phyloP scores from a whole-genome alignment of 106 monocot species.

The Gastrodia elata region DNA sequence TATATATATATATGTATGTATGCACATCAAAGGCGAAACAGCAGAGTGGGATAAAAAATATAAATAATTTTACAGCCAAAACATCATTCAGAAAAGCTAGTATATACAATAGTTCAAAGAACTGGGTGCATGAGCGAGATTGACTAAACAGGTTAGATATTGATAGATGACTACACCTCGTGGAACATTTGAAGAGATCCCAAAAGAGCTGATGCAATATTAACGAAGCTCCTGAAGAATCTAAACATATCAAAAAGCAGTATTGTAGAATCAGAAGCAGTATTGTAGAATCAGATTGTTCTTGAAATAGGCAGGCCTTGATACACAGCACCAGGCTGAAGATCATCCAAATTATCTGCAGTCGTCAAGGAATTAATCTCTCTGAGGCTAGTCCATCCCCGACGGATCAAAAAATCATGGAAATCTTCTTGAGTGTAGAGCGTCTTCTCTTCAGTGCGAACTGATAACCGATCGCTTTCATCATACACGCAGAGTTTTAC shows the following conservation, averaged over 20 bases:
- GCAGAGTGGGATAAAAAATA: background rate
- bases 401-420: conserved; percentile 54
- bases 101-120: background rate
- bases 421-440: conserved; percentile 88
- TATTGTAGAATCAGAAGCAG: background rate
- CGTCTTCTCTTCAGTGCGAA: conserved; percentile 69
- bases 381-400: conserved; percentile 65
- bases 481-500: conserved; percentile 78
- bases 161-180: background rate
- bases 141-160: background rate
- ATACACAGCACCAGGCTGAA: conserved; percentile 61
- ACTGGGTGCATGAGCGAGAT: background rate
- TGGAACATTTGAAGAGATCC: background rate
- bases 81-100: conserved; percentile 3
- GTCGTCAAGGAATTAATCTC: conserved; percentile 57
- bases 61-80: background rate
- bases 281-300: background rate
- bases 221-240: background rate
- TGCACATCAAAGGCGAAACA: background rate
- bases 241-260: background rate
- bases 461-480: conserved; percentile 24
- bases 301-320: conserved; percentile 34
- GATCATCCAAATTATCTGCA: conserved; percentile 58
- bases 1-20: too few species aligned
- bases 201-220: background rate